Conservation (phyloP, 345 rosid genomes). For the Erodium maritimum region DNA sequence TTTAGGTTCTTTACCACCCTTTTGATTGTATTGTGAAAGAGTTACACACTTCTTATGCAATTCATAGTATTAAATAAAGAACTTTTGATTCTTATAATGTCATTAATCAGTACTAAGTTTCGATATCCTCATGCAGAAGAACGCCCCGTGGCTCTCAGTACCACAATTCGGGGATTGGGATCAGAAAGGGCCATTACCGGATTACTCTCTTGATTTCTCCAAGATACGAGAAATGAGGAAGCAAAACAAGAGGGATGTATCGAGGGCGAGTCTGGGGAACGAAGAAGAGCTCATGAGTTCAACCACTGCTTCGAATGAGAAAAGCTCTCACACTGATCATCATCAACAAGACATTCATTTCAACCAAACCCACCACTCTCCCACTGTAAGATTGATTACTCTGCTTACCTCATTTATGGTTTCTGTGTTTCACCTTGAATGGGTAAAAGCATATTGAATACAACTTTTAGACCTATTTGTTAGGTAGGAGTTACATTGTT, state of each 20-base stretch:
- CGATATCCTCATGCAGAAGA: conserved; percentile 28
- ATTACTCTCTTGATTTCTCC: conserved; percentile 79
- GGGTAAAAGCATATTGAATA: neutral
- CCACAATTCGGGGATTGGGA: conserved; percentile 99
- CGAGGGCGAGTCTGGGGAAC: conserved; percentile 88
- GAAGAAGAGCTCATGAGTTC: conserved; percentile 60
- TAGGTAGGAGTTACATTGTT: neutral
- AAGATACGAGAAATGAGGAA: conserved; percentile 93
- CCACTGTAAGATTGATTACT: conserved; percentile 54
- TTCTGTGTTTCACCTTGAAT: neutral
- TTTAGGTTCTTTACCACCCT: too few species aligned
- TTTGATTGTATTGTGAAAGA: too few species aligned
- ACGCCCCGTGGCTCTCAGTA: conserved; percentile 78
- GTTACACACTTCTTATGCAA: neutral
- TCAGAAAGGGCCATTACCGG: conserved; percentile 78
- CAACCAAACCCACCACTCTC: conserved; percentile 25
- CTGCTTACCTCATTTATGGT: too few species aligned
- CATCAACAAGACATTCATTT: conserved; percentile 7
- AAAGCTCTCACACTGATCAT: conserved; percentile 16
- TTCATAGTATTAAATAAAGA: too few species aligned
- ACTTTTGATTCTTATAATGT: neutral
- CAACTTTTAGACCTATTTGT: neutral
- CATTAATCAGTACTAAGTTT: neutral
- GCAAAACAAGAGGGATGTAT: conserved; percentile 80
- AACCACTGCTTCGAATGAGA: conserved; percentile 7